Conservation (phyloP, 2,329 filamentous ascomycete species). For the Verticillium tricorpus region DNA sequence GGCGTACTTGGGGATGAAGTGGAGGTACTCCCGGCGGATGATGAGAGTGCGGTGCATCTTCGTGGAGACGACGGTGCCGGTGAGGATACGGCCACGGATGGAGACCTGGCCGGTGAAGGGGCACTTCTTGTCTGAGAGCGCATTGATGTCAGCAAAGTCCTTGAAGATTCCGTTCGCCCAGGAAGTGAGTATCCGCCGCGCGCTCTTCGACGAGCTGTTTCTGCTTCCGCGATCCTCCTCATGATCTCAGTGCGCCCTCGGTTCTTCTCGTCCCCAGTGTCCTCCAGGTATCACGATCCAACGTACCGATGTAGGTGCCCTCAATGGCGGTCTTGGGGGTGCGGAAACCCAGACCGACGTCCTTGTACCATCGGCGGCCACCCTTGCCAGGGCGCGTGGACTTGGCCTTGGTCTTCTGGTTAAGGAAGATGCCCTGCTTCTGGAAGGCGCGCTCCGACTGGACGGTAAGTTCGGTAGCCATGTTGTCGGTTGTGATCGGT, state of each 20-base stretch:
- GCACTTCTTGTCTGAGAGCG: constrained; percentile 97
- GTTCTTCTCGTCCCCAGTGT: background rate
- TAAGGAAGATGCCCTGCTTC: constrained; percentile 99
- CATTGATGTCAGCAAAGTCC: background rate
- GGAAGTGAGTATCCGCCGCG: background rate
- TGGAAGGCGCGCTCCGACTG: constrained; percentile 99
- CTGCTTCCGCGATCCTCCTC: background rate
- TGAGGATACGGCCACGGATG: constrained; percentile 99
- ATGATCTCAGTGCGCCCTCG: background rate
- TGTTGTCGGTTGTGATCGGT: constrained; percentile 40
- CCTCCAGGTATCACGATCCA: constrained; percentile 16
- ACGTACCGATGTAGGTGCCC: constrained; percentile 97
- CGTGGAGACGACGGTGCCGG: constrained; percentile 97
- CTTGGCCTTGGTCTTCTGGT: constrained; percentile 88
- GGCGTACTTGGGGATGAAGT: constrained; percentile 99
- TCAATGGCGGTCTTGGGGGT: constrained; percentile 99
- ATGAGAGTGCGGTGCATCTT: constrained; percentile 99
- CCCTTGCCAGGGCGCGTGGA: constrained; percentile 84
- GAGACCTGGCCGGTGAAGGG: constrained; percentile 98
- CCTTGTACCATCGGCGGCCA: constrained; percentile 96
- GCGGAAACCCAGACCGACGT: constrained; percentile 98
- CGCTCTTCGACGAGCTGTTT: background rate
- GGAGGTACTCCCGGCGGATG: constrained; percentile 99
- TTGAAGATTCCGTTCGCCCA: background rate
- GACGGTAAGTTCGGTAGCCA: constrained; percentile 98